phyloP scores from a whole-genome alignment of 2,329 filamentous ascomycete species.

The Diaporthe ampelina region DNA sequence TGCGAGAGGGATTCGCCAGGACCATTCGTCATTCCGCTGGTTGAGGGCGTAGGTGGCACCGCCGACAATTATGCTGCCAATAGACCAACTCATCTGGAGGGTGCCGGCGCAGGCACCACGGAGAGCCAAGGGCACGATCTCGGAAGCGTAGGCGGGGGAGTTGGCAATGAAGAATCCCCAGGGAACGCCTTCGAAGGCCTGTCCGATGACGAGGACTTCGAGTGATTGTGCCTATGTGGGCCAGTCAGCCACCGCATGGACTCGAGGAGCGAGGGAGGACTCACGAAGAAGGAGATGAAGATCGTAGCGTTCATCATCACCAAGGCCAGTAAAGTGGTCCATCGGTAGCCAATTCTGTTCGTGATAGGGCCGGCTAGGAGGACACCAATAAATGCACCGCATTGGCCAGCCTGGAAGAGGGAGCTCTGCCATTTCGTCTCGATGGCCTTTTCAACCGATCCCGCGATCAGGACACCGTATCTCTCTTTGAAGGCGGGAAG shows the following conservation, averaged over 20 bases:
- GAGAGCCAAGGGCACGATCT: conserved; percentile 72
- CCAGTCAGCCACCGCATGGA: not conserved
- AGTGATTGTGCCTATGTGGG: conserved; percentile 52
- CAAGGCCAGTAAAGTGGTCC: conserved; percentile 66
- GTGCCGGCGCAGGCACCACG: conserved; percentile 71
- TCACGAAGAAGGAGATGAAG: conserved; percentile 62
- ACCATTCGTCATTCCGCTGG: conserved; percentile 45
- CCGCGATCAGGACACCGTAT: conserved; percentile 50
- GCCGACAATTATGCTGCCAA: conserved; percentile 72
- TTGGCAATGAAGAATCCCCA: conserved; percentile 78
- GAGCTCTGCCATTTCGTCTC: conserved; percentile 70
- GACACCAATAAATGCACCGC: conserved; percentile 73
- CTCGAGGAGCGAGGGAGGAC: not conserved
- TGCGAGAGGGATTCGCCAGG: conserved; percentile 66
- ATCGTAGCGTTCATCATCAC: conserved; percentile 72
- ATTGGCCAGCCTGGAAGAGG: conserved; percentile 66
- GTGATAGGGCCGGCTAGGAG: conserved; percentile 72
- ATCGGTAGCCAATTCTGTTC: conserved; percentile 71
- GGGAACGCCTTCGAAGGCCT: conserved; percentile 73
- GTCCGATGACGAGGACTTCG: conserved; percentile 62
- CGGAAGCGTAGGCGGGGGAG: conserved; percentile 72
- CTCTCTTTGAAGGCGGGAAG: conserved; percentile 53
- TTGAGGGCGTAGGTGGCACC: conserved; percentile 70
- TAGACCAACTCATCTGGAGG: conserved; percentile 77
- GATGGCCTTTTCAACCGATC: conserved; percentile 55